These are phyloP conservation scores for Elsinoe arachidis DNA, from an alignment of 2,329 filamentous ascomycete species.

Conservation along the genomic window DNA sequence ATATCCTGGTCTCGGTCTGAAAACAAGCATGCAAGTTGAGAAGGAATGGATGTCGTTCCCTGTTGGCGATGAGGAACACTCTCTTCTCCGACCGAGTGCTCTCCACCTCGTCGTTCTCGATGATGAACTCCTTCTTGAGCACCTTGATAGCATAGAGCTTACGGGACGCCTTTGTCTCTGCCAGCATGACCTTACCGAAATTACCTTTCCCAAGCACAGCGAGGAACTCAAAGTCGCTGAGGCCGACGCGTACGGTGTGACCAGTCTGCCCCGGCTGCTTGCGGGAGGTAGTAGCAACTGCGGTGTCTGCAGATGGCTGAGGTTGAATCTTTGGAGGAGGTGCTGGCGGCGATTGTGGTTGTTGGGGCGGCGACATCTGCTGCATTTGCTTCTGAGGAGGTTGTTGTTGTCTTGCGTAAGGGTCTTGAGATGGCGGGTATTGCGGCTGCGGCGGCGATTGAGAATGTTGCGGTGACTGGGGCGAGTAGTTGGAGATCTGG, in stretches of 20 bases:
- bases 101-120: conserved; percentile 98
- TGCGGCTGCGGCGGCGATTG: conserved; percentile 43
- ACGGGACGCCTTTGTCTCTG: conserved; percentile 86
- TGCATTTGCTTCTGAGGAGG: conserved; percentile 38
- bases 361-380: conserved; percentile 34
- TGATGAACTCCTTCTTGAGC: conserved; percentile 99
- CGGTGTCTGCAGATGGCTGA: conserved; percentile 6
- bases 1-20: conserved; percentile 95
- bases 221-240: conserved; percentile 99
- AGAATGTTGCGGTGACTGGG: conserved; percentile 32
- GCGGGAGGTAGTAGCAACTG: conserved; percentile 59
- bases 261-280: conserved; percentile 63
- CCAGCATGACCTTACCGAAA: conserved; percentile 99
- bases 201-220: conserved; percentile 98
- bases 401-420: conserved; percentile 44
- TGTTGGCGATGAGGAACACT: conserved; percentile 93
- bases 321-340: conserved; percentile 24
- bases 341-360: conserved; percentile 34
- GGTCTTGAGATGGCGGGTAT: conserved; percentile 39
- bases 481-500: conserved; percentile 32
- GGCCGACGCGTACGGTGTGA: conserved; percentile 75
- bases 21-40: conserved; percentile 95
- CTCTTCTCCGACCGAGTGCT: conserved; percentile 96
- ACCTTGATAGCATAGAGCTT: conserved; percentile 98
- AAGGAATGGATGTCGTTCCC: conserved; percentile 91